Evolutionary conservation across 768 basidiomycete genomes (phyloP), one percentile per base, ranked within the genome.

Genomic region (Grammothele lineata): DNA sequence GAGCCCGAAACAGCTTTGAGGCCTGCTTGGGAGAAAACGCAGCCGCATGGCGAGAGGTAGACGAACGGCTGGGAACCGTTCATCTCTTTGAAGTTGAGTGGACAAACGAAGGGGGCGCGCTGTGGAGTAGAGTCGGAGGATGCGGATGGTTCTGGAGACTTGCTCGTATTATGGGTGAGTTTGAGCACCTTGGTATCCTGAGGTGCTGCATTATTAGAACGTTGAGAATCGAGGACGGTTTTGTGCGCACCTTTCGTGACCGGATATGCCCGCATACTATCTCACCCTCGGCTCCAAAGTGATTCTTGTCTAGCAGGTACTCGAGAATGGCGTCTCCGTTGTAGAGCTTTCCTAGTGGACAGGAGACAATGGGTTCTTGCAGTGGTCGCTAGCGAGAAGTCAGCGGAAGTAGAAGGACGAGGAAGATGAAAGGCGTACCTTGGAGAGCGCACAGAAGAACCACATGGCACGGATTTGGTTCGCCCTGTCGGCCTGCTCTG

Each of bases 281-380:
- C 51, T 80, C 77, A 55, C 87, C 85, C 0, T 92, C 94, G 54
- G 98, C 96, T 5, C 94, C 92, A 63, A 92, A 94, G 2, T 83
- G 75, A 3, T 78, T 69, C 56, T 80, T 83, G 64, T 95, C 88
- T 14, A 98, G 69, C 25, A 97, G 73, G 66, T 84, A 95, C 64
- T 96, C 91, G 33, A 99, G 78, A 22, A 99, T 72, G 1, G 94
- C 81, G 57, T 95, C 95, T 62, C 95, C 96, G 68, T 97, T 99
- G 64, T 97, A 98, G 0, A 99, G 71, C 64, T 94, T 95, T 10
- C 96, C 96, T 0, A 97, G 75, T 0, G 83, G 83, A 66, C 92
- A 95, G 0, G 93, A 85, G 0, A 97, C 96, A 5, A 97, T 73
- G 0, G 96, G 96, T 48, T 90, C 83, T 58, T 85, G 82, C 1